phyloP scores from a whole-genome alignment of 2,329 filamentous ascomycete species.

The Colletotrichum sp. region DNA sequence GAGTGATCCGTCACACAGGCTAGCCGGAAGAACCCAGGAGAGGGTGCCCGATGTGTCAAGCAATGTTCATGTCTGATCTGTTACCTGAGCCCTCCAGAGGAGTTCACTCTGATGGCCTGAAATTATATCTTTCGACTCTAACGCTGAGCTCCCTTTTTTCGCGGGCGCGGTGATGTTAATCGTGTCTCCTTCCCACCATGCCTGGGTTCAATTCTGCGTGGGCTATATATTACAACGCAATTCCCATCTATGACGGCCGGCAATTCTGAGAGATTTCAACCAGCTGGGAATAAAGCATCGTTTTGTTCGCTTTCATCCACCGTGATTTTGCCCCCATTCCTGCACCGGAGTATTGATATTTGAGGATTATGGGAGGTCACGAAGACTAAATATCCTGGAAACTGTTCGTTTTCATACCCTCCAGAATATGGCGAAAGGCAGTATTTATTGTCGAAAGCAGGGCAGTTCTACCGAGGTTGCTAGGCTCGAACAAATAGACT shows the following conservation, averaged over 20 bases:
- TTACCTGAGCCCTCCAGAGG: no score
- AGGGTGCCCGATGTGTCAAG: no score
- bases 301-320: neutral
- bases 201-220: neutral
- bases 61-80: no score
- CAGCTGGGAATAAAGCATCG: no score
- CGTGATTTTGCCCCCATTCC: neutral
- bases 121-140: neutral
- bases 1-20: neutral
- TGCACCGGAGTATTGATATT: neutral
- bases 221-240: neutral
- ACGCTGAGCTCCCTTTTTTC: neutral
- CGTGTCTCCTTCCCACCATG: neutral
- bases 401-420: neutral
- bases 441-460: neutral
- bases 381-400: neutral
- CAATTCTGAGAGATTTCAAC: no score
- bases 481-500: neutral
- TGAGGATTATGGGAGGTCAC: neutral
- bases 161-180: neutral
- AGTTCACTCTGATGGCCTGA: no score
- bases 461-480: accelerated
- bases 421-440: neutral
- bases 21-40: neutral
- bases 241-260: neutral